Evolutionary conservation across 2,329 filamentous ascomycete genomes (phyloP), one percentile per base, ranked within the genome.

Genomic region (Laburnicola sp.): DNA sequence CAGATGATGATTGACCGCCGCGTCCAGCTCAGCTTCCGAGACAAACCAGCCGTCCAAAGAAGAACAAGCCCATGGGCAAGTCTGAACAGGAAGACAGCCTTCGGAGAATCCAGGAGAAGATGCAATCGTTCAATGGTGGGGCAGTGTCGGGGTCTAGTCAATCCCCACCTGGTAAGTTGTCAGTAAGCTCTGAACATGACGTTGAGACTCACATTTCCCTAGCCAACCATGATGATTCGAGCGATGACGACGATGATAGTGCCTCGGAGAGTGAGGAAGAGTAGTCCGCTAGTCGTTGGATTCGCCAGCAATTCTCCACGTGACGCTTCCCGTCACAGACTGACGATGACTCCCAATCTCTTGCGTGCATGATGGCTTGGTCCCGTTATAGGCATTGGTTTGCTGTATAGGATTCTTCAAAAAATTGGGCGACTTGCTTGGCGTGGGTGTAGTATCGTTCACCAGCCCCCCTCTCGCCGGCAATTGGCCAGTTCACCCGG

Each of bases 51-150:
- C 85, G 85, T 72, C 81, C 82, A 46, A 86, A 85, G 76, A 88
- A 88, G 78, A 88, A 89, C 72, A 89, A 89, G 77, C 86, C 86
- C 1, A 89, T 89, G 86, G 86, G 84, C 72, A 87, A 87, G 73
- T 75, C 77, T 30, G 86, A 89, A 72, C 86, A 89, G 72, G 85
- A 88, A 65, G 79, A 81, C 36, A 85, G 83, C 58, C 86, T 89
- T 62, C 78, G 81, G 58, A 78, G 83, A 67, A 78, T 89, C 23
- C 80, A 83, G 59, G 80, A 82, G 66, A 80, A 84, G 56, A 77
- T 86, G 59, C 59, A 70, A 50, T 65, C 64, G 45, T 75, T 75
- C 63, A 63, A 62, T n/a, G n/a, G n/a, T 43, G 63, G 65, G 43
- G 62, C 60, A 41, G 78, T 58, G 27, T 74, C 58, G 69, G 77